phyloP scores from a whole-genome alignment of 352 stramenopile species.

The Pythium brachiatum region DNA sequence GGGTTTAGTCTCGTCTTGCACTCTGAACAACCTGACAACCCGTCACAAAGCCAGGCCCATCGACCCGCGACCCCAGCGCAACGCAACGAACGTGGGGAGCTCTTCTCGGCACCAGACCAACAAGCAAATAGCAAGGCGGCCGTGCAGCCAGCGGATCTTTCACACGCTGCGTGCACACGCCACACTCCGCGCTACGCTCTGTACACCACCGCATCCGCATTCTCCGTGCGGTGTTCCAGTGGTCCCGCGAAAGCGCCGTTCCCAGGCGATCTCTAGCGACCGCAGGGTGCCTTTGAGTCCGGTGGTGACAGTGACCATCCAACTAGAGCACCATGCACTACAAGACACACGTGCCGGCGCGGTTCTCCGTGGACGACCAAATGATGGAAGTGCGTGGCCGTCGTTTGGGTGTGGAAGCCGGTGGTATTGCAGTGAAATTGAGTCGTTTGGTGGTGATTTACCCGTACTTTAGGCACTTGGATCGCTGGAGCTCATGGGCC shows the following conservation, averaged over 20 bases:
- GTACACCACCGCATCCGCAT: not conserved
- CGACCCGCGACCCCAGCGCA: constrained; percentile 11
- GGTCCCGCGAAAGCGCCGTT: not conserved
- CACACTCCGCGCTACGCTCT: not conserved
- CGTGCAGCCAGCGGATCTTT: not conserved
- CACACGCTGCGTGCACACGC: not conserved
- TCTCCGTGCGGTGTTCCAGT: not conserved
- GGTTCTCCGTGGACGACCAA: constrained; percentile 85
- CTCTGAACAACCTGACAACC: constrained; percentile 1
- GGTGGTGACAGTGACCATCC: not conserved
- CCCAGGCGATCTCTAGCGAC: not conserved
- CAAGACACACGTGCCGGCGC: constrained; percentile 82
- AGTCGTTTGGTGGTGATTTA: not conserved
- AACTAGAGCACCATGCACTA: constrained; percentile 60
- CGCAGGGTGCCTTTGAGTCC: not conserved
- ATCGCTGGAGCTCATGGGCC: constrained; percentile 77
- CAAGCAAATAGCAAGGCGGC: too few species aligned
- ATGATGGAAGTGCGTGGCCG: constrained; percentile 70
- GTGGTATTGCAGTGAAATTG: not conserved
- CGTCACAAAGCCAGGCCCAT: constrained; percentile 22
- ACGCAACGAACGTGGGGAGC: constrained; percentile 9
- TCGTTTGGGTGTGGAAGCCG: not conserved
- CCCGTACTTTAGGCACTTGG: constrained; percentile 48
- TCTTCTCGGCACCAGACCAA: constrained; percentile 6
- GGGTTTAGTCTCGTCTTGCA: not conserved